Base-by-base conservation (phyloP, 2,329 filamentous ascomycete genomes). In the Fusarium albidum region DNA sequence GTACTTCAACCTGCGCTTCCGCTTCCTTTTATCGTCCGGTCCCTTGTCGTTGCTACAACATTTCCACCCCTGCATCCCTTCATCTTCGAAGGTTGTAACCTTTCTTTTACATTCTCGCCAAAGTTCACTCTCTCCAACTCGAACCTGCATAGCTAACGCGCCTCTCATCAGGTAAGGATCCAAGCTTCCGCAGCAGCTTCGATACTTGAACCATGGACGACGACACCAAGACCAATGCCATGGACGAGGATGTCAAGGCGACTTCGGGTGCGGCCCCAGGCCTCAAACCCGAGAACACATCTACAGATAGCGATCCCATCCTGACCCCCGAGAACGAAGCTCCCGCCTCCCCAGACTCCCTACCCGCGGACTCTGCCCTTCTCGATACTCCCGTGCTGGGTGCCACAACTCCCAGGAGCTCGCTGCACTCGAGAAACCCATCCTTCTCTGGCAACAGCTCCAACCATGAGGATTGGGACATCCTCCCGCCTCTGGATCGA, bases 381-480 rank as follows among this genome's bases (percentile, higher is more conserved):
- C 70, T 71, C 35, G 81, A 82, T 52, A 82, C 84, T 8, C 80
- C 80, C 46, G 75, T 76, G n/a, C 66, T 82, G n/a, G 78, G 74
- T 31, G 78, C 78, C 26, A 75, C 71, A 40, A 72, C 73, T 12
- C 69, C 73, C 45, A 79, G 72, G 35, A 87, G 80, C 68, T 77
- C 85, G 42, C 68, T 79, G 59, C 76, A 92, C 40, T 96, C 92
- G 8, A 85, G 92, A 53, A 89, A 90, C 49, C 81, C 84, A 13
- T 96, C 92, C 13, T 92, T 92, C 72, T 92, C 91, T n/a, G 87
- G 85, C 41, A 92, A 87, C 73, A 92, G 88, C 71, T 88, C 86
- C n/a, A 92, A 92, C 67, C 90, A 95, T 51, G 91, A 95, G 65
- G 92, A 94, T 70, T 95, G 91, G 84, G 92, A 96, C 58, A 81